Evolutionary conservation across 106 monocot species (phyloP), one percentile per base, ranked within the genome.

Genomic region (Vanilla planifolia): DNA sequence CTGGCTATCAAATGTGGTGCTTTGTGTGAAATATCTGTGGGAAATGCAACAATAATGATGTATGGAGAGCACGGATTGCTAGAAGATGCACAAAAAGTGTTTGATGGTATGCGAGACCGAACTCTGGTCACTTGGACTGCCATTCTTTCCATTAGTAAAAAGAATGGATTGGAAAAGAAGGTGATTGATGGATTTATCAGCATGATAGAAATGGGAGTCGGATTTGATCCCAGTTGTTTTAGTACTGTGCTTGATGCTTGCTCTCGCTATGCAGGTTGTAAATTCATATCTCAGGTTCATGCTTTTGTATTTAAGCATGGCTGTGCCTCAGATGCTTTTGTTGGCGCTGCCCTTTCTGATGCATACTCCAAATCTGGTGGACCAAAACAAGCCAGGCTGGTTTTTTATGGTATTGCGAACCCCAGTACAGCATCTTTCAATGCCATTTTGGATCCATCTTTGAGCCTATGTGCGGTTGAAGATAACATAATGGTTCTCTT

Each of bases 181-280:
- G 48, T 40, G 28, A 41, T 53, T 40, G 36, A 53, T 53, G 15
- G 27, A 36, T 51, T 66, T 22, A 13, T 19, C 13, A 30, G 22
- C 17, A 40, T 67, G 39, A 4, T 67, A 43, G 15, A 28, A 40
- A 19, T 21, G 8, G 41, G 32, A 3, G 4, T 56, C 13, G 29
- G 19, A 28, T 44, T n/a, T 57, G 67, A 67, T 67, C 57, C 56
- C 19, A 67, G 67, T 34, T 67, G 55, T 55, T 43, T 67, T 6
- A 41, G 56, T 40, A 67, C 56, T 11, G 67, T 56, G 16, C 42
- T 67, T 43, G 67, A 67, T 42, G 67, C 51, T 21, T 67, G 67
- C 57, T 37, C 67, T 11, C 28, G 33, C 27, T 32, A 25, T 16
- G 57, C 17, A 29, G 22, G 43, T 55, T 19, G 16, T n/a, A 26